A percentile compares a stretch with the other conserved stretches of the same genome.
These are phyloP conservation scores for Parsonsia alboflavescens DNA, from an alignment of 257 asterid species.

Conservation along the genomic window DNA sequence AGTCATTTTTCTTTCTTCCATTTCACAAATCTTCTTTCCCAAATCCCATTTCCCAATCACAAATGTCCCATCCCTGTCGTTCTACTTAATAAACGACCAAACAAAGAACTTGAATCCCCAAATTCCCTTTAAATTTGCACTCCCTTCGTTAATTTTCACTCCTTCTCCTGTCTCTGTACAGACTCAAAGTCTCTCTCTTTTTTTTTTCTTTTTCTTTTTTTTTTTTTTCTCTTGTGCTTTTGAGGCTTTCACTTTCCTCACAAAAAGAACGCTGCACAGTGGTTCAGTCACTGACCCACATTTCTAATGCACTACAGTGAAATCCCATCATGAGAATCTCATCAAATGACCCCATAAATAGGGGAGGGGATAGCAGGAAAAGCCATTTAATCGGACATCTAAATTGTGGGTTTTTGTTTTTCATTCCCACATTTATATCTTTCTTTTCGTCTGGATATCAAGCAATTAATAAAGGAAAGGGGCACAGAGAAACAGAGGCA, in stretches of 20 bases:
- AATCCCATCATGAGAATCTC: slow-evolving; percentile 16
- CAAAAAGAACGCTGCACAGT: background rate
- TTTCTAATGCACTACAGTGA: slow-evolving; percentile 8
- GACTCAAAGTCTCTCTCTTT: too few relatives aligned
- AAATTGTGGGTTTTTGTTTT: background rate
- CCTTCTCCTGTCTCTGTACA: background rate
- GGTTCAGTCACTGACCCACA: slow-evolving; percentile 17
- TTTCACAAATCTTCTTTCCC: background rate
- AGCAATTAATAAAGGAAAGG: background rate
- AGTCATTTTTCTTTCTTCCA: background rate
- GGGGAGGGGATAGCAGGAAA: background rate
- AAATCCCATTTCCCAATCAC: background rate
- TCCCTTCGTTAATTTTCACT: background rate
- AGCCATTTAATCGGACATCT: background rate
- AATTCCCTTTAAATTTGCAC: background rate
- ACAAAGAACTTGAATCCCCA: background rate
- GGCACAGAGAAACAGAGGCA: background rate
- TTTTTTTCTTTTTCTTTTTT: too few relatives aligned
- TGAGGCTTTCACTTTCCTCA: background rate
- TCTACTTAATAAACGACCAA: background rate
- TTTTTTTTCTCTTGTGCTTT: background rate
- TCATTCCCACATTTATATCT: background rate
- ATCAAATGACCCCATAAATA: background rate
- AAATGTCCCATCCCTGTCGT: background rate
- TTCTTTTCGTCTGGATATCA: background rate